Conservation (phyloP, 257 asterid genomes). For the Cinchona pubescens region DNA sequence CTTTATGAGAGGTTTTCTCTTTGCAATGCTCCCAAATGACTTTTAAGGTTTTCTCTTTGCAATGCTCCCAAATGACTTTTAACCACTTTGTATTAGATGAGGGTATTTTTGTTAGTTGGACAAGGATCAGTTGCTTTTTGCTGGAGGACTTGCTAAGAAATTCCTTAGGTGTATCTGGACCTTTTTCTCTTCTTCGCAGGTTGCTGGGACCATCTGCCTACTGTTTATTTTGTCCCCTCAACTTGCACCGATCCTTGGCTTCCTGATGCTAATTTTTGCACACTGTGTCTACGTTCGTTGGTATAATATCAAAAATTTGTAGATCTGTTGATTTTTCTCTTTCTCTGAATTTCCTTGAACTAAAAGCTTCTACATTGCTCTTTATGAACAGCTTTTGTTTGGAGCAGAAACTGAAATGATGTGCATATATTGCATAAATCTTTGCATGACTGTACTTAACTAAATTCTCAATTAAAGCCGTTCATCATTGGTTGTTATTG, state of each 20-base stretch:
- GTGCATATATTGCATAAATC: background rate
- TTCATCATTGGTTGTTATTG: background rate
- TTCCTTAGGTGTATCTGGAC: constrained; percentile 13
- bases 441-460: background rate
- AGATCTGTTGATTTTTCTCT: background rate
- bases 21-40: constrained; percentile 2
- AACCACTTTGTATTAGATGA: background rate
- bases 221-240: constrained; percentile 74
- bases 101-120: background rate
- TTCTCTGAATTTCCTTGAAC: background rate
- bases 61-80: background rate
- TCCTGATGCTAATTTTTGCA: constrained; percentile 81
- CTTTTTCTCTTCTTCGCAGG: constrained; percentile 48
- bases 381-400: background rate
- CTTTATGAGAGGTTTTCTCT: background rate
- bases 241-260: constrained; percentile 89
- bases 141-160: constrained; percentile 16
- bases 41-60: background rate
- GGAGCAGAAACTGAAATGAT: background rate
- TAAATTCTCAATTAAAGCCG: background rate
- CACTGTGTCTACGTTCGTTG: constrained; percentile 79
- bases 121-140: constrained; percentile 8
- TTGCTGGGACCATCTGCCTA: constrained; percentile 77
- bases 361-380: background rate
- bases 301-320: constrained; percentile 33